Conservation (phyloP, 345 rosid species). For the Clausena lansium region DNA sequence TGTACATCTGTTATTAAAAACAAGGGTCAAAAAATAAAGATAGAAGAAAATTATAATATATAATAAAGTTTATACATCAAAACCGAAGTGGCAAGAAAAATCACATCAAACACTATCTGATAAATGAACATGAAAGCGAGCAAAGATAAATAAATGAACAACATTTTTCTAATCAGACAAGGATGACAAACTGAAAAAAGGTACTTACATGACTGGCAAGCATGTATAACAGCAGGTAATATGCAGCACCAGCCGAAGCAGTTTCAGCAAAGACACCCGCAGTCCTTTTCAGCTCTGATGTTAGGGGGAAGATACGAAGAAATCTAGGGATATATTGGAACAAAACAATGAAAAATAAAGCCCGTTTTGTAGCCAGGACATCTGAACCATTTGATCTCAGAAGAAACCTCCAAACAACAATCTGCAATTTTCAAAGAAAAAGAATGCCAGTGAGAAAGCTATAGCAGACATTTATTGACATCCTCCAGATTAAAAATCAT, state of each 20-base stretch:
- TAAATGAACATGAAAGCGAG: background rate
- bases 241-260: constrained; percentile 99
- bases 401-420: constrained; percentile 86
- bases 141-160: background rate
- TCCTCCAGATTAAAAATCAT: background rate
- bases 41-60: background rate
- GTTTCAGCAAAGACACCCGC: constrained; percentile 96
- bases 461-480: background rate
- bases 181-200: constrained; percentile 6
- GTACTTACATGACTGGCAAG: constrained; percentile 96
- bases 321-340: constrained; percentile 75
- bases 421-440: constrained; percentile 38
- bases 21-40: constrained; percentile 7
- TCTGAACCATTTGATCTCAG: constrained; percentile 64
- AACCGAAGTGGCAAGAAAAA: background rate
- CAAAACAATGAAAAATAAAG: constrained; percentile 62
- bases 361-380: constrained; percentile 74
- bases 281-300: constrained; percentile 90
- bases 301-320: constrained; percentile 65
- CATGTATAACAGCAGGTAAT: constrained; percentile 87
- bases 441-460: constrained; percentile 12
- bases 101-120: background rate
- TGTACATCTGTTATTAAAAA: background rate
- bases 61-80: constrained; percentile 6
- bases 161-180: background rate